phyloP scores from a whole-genome alignment of 495 filamentous ascomycete species.

The Achaetomiella virescens region DNA sequence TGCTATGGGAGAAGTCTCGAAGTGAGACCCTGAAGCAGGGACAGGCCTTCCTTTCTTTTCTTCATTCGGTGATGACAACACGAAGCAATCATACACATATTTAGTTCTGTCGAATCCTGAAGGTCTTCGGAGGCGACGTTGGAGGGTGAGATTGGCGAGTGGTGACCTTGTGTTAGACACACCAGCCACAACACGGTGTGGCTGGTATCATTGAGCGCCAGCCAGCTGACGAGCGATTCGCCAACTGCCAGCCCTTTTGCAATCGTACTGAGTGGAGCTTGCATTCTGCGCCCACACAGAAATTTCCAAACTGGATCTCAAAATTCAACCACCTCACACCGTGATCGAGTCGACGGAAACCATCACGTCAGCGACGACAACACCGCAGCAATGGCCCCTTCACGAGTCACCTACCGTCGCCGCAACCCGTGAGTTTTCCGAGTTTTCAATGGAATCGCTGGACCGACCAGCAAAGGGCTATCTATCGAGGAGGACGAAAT shows the following conservation, averaged over 20 bases:
- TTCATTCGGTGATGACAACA: no score
- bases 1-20: neutral
- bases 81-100: no score
- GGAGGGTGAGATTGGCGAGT: neutral
- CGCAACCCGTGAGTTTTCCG: conserved; percentile 75
- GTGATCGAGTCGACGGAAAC: conserved; percentile 40
- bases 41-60: no score
- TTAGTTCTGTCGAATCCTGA: no score
- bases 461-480: neutral
- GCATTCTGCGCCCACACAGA: conserved; percentile 35
- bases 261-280: conserved; percentile 23
- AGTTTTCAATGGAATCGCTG: neutral
- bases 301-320: conserved; percentile 32
- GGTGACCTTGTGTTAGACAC: no score
- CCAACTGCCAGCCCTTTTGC: conserved; percentile 12
- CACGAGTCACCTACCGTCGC: conserved; percentile 64
- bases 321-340: conserved; percentile 44
- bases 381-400: conserved; percentile 57
- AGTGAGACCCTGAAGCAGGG: no score
- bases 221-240: neutral
- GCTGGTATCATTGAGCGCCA: no score
- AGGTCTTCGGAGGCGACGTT: no score
- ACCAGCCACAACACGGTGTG: conserved; percentile 2
- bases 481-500: conserved; percentile 8
- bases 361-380: conserved; percentile 49